A percentile compares a stretch with the other conserved stretches of the same genome.
Evolutionary conservation across 2,329 filamentous ascomycete species (phyloP).

Genomic region (Fusarium ambrosium): DNA sequence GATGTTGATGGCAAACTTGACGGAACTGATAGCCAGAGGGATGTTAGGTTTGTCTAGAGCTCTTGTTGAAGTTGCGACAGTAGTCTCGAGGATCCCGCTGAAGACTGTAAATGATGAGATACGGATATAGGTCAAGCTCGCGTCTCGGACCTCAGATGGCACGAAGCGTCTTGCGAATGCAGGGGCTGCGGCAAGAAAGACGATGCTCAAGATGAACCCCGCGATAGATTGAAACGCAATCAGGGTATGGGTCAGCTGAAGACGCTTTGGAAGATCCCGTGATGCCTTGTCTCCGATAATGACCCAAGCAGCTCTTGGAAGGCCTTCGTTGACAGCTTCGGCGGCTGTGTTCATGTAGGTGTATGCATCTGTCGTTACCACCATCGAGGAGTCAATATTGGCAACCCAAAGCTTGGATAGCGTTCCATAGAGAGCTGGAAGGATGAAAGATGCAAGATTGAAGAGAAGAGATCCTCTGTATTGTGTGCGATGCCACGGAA

Average conservation of each 20-base stretch:
- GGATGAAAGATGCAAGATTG: conserved; percentile 72
- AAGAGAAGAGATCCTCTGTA: conserved; percentile 72
- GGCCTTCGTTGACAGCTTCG: conserved; percentile 79
- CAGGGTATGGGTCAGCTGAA: conserved; percentile 73
- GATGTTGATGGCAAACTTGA: conserved; percentile 77
- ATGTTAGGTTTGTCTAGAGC: conserved; percentile 79
- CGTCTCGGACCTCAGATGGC: conserved; percentile 67
- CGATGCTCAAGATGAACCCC: conserved; percentile 71
- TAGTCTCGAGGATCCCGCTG: conserved; percentile 72
- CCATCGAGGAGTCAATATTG: conserved; percentile 69
- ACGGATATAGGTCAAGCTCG: conserved; percentile 73
- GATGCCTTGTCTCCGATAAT: conserved; percentile 75
- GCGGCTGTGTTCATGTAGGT: conserved; percentile 77
- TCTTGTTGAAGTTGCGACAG: conserved; percentile 71
- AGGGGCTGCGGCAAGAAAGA: conserved; percentile 67
- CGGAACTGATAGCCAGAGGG: conserved; percentile 73
- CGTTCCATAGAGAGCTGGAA: conserved; percentile 76
- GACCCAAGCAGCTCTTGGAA: conserved; percentile 76
- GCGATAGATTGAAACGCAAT: conserved; percentile 71
- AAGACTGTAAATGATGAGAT: conserved; percentile 74
- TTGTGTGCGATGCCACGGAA: conserved; percentile 36
- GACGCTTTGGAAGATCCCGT: conserved; percentile 62
- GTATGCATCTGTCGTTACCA: conserved; percentile 62
- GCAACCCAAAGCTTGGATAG: conserved; percentile 80
- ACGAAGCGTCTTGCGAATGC: conserved; percentile 73